Conservation (phyloP, 192 early-diverging fungal genomes). For the Umbelopsis ramanniana region DNA sequence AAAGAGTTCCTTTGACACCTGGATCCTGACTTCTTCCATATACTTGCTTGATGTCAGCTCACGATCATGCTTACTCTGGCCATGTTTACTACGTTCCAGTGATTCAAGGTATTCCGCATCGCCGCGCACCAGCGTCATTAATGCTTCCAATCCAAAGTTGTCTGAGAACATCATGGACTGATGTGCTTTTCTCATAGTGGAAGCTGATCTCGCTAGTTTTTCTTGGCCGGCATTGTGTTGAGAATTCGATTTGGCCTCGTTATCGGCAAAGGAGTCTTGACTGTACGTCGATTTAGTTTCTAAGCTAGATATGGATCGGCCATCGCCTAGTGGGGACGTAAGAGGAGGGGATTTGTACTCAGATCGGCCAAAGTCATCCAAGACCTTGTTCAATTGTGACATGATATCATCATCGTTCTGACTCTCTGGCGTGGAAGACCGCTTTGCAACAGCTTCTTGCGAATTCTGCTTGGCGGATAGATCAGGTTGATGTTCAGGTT, state of each 20-base stretch:
- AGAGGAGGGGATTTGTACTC: constrained; percentile 14
- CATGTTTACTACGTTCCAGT: constrained; percentile 22
- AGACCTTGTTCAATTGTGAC: constrained; percentile 18
- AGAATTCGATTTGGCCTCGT: not conserved
- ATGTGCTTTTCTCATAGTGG: constrained; percentile 9
- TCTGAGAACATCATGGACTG: constrained; percentile 41
- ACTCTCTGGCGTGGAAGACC: not conserved
- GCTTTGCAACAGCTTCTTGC: not conserved
- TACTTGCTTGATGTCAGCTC: constrained; percentile 27
- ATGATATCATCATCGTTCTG: constrained; percentile 17
- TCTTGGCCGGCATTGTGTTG: not conserved
- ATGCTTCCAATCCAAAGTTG: constrained; percentile 52
- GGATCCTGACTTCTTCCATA: constrained; percentile 21
- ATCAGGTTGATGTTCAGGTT: not conserved
- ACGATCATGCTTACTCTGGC: constrained; percentile 5
- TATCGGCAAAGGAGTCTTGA: not conserved
- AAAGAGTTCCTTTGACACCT: constrained; percentile 18
- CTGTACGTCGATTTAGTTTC: not conserved
- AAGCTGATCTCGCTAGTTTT: not conserved
- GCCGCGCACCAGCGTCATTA: constrained; percentile 46
- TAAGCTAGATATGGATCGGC: not conserved
- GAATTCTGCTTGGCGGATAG: no score
- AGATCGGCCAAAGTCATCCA: constrained; percentile 6
- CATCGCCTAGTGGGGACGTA: not conserved
- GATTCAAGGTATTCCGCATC: constrained; percentile 29